These are phyloP conservation scores for Trichaptum fuscoviolaceum DNA, from an alignment of 768 basidiomycete genomes.

Conservation along the genomic window DNA sequence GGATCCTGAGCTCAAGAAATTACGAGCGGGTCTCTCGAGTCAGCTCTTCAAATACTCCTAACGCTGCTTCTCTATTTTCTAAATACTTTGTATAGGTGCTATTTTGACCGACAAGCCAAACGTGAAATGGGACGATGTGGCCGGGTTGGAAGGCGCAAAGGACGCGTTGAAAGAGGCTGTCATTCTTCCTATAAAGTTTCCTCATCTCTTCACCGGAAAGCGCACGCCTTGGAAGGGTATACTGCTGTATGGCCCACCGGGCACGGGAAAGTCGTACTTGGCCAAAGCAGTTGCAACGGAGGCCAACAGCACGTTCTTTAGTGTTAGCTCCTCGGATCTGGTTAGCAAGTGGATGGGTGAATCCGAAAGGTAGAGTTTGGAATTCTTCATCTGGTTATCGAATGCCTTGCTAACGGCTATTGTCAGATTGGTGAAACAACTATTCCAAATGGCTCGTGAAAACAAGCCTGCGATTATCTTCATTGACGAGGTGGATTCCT, in stretches of 20 bases:
- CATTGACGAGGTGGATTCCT: slow-evolving; percentile 96
- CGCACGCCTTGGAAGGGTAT: slow-evolving; percentile 98
- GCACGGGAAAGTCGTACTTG: slow-evolving; percentile 94
- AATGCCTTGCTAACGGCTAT: slow-evolving; percentile 4
- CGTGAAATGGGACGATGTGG: slow-evolving; percentile 98
- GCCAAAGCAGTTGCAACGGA: slow-evolving; percentile 99
- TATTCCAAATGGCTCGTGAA: slow-evolving; percentile 95
- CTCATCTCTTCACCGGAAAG: slow-evolving; percentile 97
- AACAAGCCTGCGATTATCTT: slow-evolving; percentile 98
- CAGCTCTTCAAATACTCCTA: not conserved
- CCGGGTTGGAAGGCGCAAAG: slow-evolving; percentile 92
- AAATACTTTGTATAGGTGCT: slow-evolving; percentile 37
- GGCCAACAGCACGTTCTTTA: slow-evolving; percentile 98
- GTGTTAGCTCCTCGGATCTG: slow-evolving; percentile 89
- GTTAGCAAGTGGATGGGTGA: slow-evolving; percentile 99
- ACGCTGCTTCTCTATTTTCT: not conserved
- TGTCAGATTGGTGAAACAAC: slow-evolving; percentile 83
- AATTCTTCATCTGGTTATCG: slow-evolving; percentile 6
- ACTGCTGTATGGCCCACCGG: slow-evolving; percentile 93
- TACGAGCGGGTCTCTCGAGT: slow-evolving; percentile 81
- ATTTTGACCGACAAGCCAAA: slow-evolving; percentile 93
- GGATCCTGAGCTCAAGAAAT: slow-evolving; percentile 94
- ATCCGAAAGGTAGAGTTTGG: slow-evolving; percentile 74
- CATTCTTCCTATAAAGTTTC: slow-evolving; percentile 99
- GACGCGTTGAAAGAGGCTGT: slow-evolving; percentile 97